These are phyloP conservation scores for Flaveria bidentis DNA, from an alignment of 129 eudicot species.

Conservation along the genomic window DNA sequence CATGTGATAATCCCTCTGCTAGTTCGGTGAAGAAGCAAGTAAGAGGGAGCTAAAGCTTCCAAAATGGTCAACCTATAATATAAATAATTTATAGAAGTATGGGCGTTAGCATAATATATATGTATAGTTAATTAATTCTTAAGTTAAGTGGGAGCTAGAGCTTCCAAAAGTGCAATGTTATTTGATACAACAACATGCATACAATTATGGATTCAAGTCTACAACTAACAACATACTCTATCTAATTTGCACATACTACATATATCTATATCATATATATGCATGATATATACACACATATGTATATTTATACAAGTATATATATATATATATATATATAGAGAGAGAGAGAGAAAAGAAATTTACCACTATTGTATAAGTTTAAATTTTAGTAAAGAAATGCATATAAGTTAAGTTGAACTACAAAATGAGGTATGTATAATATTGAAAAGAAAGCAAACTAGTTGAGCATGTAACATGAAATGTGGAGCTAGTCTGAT, in stretches of 20 bases:
- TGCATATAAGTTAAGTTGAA: neutral
- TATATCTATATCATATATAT: neutral
- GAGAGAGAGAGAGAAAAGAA: too few relatives aligned
- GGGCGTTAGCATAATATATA: neutral
- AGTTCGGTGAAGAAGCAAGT: constrained; percentile 14
- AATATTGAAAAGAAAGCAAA: constrained; percentile 9
- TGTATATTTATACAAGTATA: neutral
- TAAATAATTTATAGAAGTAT: neutral
- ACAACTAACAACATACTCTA: neutral
- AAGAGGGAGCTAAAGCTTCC: constrained; percentile 18
- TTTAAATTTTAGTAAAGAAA: neutral
- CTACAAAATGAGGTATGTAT: constrained; percentile 11
- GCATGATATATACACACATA: neutral
- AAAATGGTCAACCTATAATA: constrained; percentile 1
- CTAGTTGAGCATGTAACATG: constrained; percentile 25
- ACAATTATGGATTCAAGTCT: neutral
- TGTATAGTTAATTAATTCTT: neutral
- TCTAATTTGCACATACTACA: neutral
- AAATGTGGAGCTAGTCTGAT: constrained; percentile 38
- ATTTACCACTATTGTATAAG: too few relatives aligned
- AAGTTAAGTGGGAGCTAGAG: constrained; percentile 24
- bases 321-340: too few relatives aligned
- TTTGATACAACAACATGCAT: neutral
- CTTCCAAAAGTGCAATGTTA: constrained; percentile 14
- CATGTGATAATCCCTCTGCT: constrained; percentile 26